Conservation (phyloP, 139 green algal species). For the Trebouxia sp. region DNA sequence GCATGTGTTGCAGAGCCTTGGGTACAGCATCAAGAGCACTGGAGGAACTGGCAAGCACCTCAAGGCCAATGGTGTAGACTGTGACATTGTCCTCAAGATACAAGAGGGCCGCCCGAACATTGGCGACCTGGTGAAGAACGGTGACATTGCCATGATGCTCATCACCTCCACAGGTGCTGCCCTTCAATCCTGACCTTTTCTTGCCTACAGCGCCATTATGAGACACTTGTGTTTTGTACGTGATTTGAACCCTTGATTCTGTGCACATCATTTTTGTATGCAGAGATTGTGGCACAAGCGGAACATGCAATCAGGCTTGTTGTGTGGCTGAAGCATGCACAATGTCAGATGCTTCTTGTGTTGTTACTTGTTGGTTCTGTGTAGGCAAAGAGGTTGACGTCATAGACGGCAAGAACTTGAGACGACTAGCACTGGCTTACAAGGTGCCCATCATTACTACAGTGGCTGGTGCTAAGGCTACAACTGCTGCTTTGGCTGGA, state of each 20-base stretch:
- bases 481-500: constrained; percentile 74
- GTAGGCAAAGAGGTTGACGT: constrained; percentile 86
- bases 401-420: constrained; percentile 91
- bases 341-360: too few species aligned
- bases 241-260: neutral
- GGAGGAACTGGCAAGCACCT: constrained; percentile 78
- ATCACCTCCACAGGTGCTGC: constrained; percentile 75
- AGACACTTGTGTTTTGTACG: neutral
- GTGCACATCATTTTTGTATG: too few species aligned
- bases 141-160: constrained; percentile 90
- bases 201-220: too few species aligned
- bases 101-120: constrained; percentile 94
- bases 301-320: too few species aligned
- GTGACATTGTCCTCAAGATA: constrained; percentile 90
- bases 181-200: too few species aligned
- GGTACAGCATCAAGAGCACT: constrained; percentile 89
- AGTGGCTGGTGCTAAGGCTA: constrained; percentile 86
- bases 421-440: constrained; percentile 81
- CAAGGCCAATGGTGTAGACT: constrained; percentile 52
- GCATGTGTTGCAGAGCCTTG: constrained; percentile 70
- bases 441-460: constrained; percentile 98
- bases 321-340: too few species aligned
- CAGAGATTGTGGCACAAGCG: too few species aligned
- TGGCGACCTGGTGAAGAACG: constrained; percentile 80
- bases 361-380: neutral